These are phyloP conservation scores for Pyrus hybrid DNA, from an alignment of 331 rosid species.

Conservation along the genomic window DNA sequence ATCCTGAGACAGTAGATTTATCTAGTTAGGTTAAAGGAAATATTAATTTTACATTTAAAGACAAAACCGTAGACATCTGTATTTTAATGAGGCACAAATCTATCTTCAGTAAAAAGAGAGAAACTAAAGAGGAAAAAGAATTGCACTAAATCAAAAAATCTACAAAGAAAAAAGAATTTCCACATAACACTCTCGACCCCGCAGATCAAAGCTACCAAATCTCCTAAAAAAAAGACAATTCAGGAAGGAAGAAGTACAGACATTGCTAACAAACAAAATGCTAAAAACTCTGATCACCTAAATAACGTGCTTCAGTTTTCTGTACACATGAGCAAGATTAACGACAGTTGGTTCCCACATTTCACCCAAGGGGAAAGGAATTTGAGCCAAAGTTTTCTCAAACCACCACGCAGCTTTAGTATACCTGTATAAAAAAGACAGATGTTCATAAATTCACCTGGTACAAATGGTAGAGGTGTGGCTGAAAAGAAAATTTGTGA, in stretches of 20 bases:
- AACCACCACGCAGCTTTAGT: constrained; percentile 80
- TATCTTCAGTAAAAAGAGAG: not conserved
- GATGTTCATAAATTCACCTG: not conserved
- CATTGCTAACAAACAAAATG: not conserved
- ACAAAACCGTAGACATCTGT: not conserved
- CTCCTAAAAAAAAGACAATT: not conserved
- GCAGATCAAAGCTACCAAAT: not conserved
- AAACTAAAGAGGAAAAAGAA: not conserved
- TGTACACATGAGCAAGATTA: constrained; percentile 85
- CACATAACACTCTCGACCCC: not conserved
- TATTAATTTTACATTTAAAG: not conserved
- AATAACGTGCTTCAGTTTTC: constrained; percentile 74
- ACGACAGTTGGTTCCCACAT: constrained; percentile 97
- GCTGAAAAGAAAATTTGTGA: not conserved
- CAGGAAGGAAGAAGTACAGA: not conserved
- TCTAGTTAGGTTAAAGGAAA: constrained; percentile 6
- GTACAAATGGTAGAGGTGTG: not conserved
- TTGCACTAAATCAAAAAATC: not conserved
- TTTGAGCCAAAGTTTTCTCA: constrained; percentile 73
- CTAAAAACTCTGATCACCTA: not conserved
- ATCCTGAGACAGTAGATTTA: constrained; percentile 39
- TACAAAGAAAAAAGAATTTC: not conserved
- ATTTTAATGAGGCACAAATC: too few relatives aligned
- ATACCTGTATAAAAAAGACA: constrained; percentile 52
- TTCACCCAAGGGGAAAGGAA: constrained; percentile 74